Evolutionary conservation across 495 filamentous ascomycete species (phyloP).

Genomic region (Podospora pseudopauciseta): DNA sequence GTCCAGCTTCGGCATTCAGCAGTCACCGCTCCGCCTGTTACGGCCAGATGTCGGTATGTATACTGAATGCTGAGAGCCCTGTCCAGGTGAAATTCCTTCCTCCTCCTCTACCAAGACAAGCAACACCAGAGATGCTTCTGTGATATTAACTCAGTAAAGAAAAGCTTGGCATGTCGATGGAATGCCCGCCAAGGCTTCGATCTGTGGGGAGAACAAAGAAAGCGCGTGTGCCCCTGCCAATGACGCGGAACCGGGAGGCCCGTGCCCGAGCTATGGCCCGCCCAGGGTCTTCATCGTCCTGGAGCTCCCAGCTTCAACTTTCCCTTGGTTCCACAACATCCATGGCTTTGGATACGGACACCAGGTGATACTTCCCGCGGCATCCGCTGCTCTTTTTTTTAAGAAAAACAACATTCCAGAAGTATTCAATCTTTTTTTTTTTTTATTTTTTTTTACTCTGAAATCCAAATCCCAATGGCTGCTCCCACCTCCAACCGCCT

Average conservation of each 20-base stretch:
- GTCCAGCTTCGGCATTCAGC: too few relatives aligned
- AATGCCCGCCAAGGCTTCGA: conserved; percentile 9
- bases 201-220: not conserved
- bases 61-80: too few relatives aligned
- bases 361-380: conserved; percentile 25
- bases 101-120: too few relatives aligned
- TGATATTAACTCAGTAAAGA: not conserved
- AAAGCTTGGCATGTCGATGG: not conserved
- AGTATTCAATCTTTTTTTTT: not conserved
- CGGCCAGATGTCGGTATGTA: too few relatives aligned
- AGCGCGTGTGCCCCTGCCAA: conserved; percentile 12
- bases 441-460: not conserved
- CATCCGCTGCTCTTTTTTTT: conserved; percentile 18
- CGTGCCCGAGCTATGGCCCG: not conserved
- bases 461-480: conserved; percentile 18
- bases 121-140: not conserved
- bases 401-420: not conserved
- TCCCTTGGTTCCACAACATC: not conserved
- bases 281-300: not conserved
- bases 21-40: too few relatives aligned
- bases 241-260: conserved; percentile 12
- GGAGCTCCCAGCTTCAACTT: not conserved
- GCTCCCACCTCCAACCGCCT: conserved; percentile 22
- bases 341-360: conserved; percentile 19
- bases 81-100: too few relatives aligned